These are phyloP conservation scores for Proteromonas lacertae DNA, from an alignment of 352 stramenopile species.

Conservation along the genomic window DNA sequence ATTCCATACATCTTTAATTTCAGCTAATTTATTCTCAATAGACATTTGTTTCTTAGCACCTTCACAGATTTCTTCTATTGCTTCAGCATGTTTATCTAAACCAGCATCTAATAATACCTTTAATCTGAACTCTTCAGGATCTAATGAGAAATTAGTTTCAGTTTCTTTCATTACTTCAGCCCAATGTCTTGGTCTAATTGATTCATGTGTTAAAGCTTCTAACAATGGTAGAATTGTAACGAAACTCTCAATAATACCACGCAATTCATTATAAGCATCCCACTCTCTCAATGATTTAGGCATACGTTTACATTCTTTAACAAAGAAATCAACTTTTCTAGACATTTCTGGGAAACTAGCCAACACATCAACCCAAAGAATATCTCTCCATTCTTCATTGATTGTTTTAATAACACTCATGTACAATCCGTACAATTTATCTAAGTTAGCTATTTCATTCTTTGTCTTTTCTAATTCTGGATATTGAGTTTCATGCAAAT, in stretches of 20 bases:
- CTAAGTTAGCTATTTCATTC: constrained; percentile 35
- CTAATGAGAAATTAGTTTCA: constrained; percentile 16
- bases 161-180: constrained; percentile 25
- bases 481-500: constrained; percentile 19
- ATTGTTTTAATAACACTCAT: constrained; percentile 35
- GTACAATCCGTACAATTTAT: constrained; percentile 45
- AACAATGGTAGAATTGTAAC: constrained; percentile 22
- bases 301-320: constrained; percentile 31
- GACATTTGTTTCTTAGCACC: constrained; percentile 45
- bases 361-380: constrained; percentile 25
- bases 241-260: constrained; percentile 5
- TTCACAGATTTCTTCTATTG: constrained; percentile 32
- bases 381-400: constrained; percentile 18
- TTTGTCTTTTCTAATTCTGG: constrained; percentile 25
- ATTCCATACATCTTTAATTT: constrained; percentile 39
- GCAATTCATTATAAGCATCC: constrained; percentile 22
- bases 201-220: constrained; percentile 20
- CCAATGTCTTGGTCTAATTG: constrained; percentile 44
- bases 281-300: constrained; percentile 36
- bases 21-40: constrained; percentile 41
- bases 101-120: constrained; percentile 28
- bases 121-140: constrained; percentile 32
- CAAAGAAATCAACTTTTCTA: constrained; percentile 21
- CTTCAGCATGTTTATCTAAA: constrained; percentile 27
- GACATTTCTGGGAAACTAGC: constrained; percentile 14